Evolutionary conservation across 768 basidiomycete genomes (phyloP).

Genomic region (Boletus rubroflammeus): DNA sequence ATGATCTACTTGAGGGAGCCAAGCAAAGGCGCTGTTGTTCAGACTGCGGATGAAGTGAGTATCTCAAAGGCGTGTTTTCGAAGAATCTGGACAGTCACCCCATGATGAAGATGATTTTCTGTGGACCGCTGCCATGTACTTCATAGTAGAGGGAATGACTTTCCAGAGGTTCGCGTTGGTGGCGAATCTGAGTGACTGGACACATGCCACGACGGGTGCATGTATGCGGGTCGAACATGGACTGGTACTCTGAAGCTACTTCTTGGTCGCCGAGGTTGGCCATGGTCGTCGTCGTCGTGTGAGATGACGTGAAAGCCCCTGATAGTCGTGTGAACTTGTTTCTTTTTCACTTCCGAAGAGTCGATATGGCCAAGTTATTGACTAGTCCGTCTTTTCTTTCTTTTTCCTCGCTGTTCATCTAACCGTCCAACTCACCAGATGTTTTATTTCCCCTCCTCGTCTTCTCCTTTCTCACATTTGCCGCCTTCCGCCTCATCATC

Average conservation of each 20-base stretch:
- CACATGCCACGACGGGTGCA: constrained; percentile 73
- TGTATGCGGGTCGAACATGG: constrained; percentile 58
- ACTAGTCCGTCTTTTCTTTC: neutral
- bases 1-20: constrained; percentile 61
- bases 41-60: constrained; percentile 37
- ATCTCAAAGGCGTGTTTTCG: neutral
- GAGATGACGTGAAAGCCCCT: neutral
- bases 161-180: constrained; percentile 48
- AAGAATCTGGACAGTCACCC: constrained; percentile 38
- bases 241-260: constrained; percentile 25
- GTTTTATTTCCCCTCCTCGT: constrained; percentile 16
- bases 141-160: constrained; percentile 79
- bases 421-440: constrained; percentile 9
- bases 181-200: constrained; percentile 55
- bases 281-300: constrained; percentile 1
- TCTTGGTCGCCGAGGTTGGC: constrained; percentile 9
- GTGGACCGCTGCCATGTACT: constrained; percentile 63
- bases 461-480: constrained; percentile 14
- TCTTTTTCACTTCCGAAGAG: no score
- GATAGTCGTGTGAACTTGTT: no score
- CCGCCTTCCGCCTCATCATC: constrained; percentile 14
- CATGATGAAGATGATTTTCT: constrained; percentile 76
- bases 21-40: constrained; percentile 60
- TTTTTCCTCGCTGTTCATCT: neutral
- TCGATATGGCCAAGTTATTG: constrained; percentile 1